These are phyloP conservation scores for Fusarium sp. DNA, from an alignment of 2,329 filamentous ascomycete genomes.

Conservation along the genomic window DNA sequence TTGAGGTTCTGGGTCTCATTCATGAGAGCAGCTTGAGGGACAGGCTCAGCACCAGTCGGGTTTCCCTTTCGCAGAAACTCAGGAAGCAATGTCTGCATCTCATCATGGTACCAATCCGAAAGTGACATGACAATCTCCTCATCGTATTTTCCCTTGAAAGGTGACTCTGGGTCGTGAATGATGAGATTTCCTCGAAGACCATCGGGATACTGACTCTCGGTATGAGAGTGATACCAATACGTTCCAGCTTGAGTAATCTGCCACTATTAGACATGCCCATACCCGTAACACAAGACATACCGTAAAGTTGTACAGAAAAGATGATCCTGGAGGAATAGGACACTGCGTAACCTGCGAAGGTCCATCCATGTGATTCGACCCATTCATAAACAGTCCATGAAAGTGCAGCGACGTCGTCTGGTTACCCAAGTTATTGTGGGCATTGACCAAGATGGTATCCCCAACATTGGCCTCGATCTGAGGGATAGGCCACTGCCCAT, in stretches of 20 bases:
- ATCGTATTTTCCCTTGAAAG: slow-evolving; percentile 68
- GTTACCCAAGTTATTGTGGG: slow-evolving; percentile 71
- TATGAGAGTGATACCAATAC: slow-evolving; percentile 84
- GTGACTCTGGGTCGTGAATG: slow-evolving; percentile 70
- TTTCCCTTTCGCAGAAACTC: slow-evolving; percentile 66
- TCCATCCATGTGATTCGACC: slow-evolving; percentile 78
- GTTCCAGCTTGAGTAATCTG: slow-evolving; percentile 75
- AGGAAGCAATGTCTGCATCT: slow-evolving; percentile 61
- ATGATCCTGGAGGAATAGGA: slow-evolving; percentile 71
- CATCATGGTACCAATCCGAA: slow-evolving; percentile 79
- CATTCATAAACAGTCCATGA: slow-evolving; percentile 78
- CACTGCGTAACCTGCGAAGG: slow-evolving; percentile 76
- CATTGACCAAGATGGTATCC: slow-evolving; percentile 70
- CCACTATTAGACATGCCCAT: background rate
- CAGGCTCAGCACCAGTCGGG: slow-evolving; percentile 71
- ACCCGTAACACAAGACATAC: slow-evolving; percentile 51
- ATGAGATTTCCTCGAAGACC: slow-evolving; percentile 74
- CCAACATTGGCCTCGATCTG: slow-evolving; percentile 72
- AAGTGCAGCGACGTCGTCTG: slow-evolving; percentile 75
- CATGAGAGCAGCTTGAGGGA: slow-evolving; percentile 76
- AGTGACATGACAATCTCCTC: slow-evolving; percentile 74
- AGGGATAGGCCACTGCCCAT: slow-evolving; percentile 81
- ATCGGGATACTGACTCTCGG: slow-evolving; percentile 76
- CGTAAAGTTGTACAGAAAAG: slow-evolving; percentile 77
- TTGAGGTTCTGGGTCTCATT: slow-evolving; percentile 76